These are phyloP conservation scores for Pseudonitzschia delicatissima DNA, from an alignment of 108 stramenopile genomes.

Conservation along the genomic window DNA sequence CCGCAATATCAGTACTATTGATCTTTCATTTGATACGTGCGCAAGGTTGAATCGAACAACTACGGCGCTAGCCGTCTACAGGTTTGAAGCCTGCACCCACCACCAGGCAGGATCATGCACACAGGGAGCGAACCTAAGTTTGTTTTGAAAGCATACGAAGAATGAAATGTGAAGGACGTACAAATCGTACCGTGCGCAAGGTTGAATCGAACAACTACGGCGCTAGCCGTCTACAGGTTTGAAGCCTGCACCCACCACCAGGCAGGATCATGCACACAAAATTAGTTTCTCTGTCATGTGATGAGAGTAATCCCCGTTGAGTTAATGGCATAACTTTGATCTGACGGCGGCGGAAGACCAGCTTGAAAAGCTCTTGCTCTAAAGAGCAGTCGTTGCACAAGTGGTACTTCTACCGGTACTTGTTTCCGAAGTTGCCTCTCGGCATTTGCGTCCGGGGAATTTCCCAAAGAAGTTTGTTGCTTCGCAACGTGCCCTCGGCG, in stretches of 20 bases:
- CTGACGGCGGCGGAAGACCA: slow-evolving; percentile 44
- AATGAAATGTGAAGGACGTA: neutral
- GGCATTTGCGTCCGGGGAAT: slow-evolving; percentile 80
- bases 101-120: slow-evolving; percentile 86
- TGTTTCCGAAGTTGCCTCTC: slow-evolving; percentile 66
- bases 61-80: slow-evolving; percentile 81
- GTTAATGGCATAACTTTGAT: slow-evolving; percentile 80
- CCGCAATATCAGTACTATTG: too few relatives aligned
- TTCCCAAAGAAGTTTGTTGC: slow-evolving; percentile 73
- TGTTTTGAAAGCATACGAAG: too few relatives aligned
- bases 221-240: slow-evolving; percentile 82
- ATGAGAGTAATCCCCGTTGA: slow-evolving; percentile 69
- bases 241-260: slow-evolving; percentile 85
- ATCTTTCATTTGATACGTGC: too few relatives aligned
- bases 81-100: slow-evolving; percentile 89
- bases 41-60: slow-evolving; percentile 93
- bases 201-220: slow-evolving; percentile 88
- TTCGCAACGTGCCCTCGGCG: slow-evolving; percentile 42
- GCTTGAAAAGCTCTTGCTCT: slow-evolving; percentile 44
- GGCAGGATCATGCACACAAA: slow-evolving; percentile 79
- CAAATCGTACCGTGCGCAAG: slow-evolving; percentile 64
- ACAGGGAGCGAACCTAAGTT: too few relatives aligned
- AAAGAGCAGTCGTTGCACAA: slow-evolving; percentile 43
- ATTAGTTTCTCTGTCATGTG: slow-evolving; percentile 21
- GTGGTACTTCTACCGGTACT: slow-evolving; percentile 41